A percentile compares a stretch with the other conserved stretches of the same genome.
These are phyloP conservation scores for Lachnellula subtilissima DNA, from an alignment of 2,329 filamentous ascomycete species.

Conservation along the genomic window DNA sequence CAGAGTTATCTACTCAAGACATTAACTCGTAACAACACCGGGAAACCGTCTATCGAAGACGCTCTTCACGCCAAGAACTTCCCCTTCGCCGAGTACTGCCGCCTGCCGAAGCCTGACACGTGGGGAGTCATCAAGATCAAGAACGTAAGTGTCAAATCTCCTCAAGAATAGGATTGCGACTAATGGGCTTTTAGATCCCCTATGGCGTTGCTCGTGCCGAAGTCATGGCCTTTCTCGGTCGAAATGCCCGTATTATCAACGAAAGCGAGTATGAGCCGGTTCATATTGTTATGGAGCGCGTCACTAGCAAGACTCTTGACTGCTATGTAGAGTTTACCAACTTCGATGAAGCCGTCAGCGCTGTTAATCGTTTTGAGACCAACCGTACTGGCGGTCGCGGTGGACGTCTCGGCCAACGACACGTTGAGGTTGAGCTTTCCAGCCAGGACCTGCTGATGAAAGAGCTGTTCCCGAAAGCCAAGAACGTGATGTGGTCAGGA, in stretches of 20 bases:
- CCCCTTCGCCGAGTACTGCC: conserved; percentile 34
- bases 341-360: conserved; percentile 48
- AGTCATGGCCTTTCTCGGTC: conserved; percentile 54
- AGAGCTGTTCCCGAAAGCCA: conserved; percentile 56
- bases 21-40: conserved; percentile 20
- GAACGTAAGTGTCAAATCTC: conserved; percentile 30
- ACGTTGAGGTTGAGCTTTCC: conserved; percentile 52
- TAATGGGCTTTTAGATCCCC: conserved; percentile 43
- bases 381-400: conserved; percentile 35
- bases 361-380: conserved; percentile 45
- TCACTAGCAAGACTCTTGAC: conserved; percentile 57
- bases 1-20: conserved; percentile 13
- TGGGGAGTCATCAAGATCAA: conserved; percentile 34
- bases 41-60: conserved; percentile 24
- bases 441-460: conserved; percentile 54
- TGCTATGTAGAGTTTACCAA: conserved; percentile 54
- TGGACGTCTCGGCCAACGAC: conserved; percentile 51
- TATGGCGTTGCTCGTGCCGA: conserved; percentile 50
- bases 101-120: conserved; percentile 22
- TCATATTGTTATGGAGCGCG: conserved; percentile 62
- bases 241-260: conserved; percentile 50
- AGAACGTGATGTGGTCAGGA: conserved; percentile 52
- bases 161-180: neutral
- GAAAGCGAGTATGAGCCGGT: conserved; percentile 50
- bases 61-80: conserved; percentile 27